Percentiles rank a stretch among this genome's conserved stretches.
phyloP scores from a whole-genome alignment of 78 protist species.

The Dictyostelium brefeldianum region DNA sequence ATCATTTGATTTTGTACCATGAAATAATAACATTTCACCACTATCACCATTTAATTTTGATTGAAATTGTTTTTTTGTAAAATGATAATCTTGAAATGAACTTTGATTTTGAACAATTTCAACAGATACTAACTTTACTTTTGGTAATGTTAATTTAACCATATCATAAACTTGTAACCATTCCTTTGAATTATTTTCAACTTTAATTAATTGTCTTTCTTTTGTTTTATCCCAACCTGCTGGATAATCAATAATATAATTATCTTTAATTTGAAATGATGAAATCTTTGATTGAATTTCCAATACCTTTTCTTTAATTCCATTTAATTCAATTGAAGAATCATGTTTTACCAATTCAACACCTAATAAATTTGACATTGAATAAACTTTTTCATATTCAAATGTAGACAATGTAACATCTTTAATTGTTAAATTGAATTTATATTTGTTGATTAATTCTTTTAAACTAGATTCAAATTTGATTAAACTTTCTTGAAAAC shows the following conservation, averaged over 20 bases:
- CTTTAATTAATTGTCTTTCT: not conserved
- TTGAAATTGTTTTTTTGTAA: not conserved
- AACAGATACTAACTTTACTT: not conserved
- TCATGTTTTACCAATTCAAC: not conserved
- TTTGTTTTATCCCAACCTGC: not conserved
- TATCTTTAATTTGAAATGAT: not conserved
- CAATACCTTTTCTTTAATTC: not conserved
- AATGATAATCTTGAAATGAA: not conserved
- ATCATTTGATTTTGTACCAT: not conserved
- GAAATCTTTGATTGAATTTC: not conserved
- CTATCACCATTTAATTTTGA: not conserved
- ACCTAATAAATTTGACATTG: not conserved
- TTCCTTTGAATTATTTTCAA: not conserved
- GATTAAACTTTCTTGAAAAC: no score
- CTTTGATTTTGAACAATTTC: constrained; percentile 7
- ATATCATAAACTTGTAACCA: not conserved
- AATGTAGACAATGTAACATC: no score
- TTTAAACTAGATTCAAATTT: no score
- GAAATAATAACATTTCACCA: not conserved
- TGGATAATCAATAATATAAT: not conserved
- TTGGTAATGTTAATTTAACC: not conserved
- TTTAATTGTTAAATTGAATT: no score
- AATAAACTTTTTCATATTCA: no score
- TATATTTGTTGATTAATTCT: no score
- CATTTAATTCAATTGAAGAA: not conserved